Conservation (phyloP, 73 alveolate species). For the Tetrahymena elliotti region DNA sequence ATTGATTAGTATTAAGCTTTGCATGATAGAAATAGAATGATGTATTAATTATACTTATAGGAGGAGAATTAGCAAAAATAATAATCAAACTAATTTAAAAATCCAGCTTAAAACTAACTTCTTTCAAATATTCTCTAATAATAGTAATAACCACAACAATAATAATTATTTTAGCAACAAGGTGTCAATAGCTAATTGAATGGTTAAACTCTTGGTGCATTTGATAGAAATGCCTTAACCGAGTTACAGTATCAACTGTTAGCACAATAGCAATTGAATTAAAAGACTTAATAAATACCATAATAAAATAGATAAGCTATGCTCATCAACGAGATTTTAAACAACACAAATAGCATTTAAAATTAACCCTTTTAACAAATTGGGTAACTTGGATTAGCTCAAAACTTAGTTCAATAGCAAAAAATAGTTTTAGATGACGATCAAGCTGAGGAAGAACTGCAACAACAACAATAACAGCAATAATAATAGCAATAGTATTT, state of each 20-base stretch:
- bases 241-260: not conserved
- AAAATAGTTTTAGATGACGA: not conserved
- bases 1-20: not conserved
- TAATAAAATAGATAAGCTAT: not conserved
- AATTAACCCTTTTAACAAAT: not conserved
- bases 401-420: not conserved
- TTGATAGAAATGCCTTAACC: not conserved
- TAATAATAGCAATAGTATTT: not conserved
- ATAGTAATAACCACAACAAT: not conserved
- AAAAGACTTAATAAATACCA: not conserved
- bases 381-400: not conserved
- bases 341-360: not conserved
- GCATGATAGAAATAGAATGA: too few species aligned
- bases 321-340: not conserved
- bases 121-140: not conserved
- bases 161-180: not conserved
- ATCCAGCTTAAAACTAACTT: not conserved
- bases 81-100: not conserved
- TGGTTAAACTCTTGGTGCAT: not conserved
- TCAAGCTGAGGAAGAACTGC: not conserved
- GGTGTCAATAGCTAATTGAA: not conserved
- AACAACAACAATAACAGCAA: too few species aligned
- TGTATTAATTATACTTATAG: not conserved
- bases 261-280: not conserved
- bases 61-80: not conserved